A percentile compares a stretch with the other conserved stretches of the same genome.
Evolutionary conservation across 345 rosid species (phyloP).

Genomic region (Murraya paniculata): DNA sequence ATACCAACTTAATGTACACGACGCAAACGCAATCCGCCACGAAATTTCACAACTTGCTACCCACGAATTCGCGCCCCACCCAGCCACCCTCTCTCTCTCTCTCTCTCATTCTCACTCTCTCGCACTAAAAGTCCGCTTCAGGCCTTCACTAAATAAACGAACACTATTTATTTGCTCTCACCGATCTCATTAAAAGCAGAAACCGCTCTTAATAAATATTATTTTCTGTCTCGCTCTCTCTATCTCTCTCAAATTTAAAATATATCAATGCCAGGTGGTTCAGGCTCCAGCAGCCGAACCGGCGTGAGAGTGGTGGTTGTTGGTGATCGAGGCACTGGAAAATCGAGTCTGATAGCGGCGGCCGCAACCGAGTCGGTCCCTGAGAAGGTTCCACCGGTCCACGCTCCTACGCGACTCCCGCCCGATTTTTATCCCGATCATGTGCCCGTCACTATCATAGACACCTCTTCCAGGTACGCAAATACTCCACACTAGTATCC

Average conservation of each 20-base stretch:
- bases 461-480: constrained; percentile 67
- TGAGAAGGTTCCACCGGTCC: constrained; percentile 56
- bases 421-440: constrained; percentile 66
- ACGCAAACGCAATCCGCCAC: neutral
- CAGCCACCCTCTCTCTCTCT: too few relatives aligned
- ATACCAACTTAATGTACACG: neutral
- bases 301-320: constrained; percentile 64
- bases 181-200: constrained; percentile 7
- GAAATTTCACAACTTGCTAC: neutral
- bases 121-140: neutral
- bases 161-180: neutral
- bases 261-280: constrained; percentile 43
- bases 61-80: neutral
- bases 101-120: neutral
- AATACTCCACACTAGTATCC: neutral
- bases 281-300: constrained; percentile 44
- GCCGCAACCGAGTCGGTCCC: constrained; percentile 66
- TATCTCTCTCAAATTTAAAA: neutral
- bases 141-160: too few relatives aligned
- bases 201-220: neutral
- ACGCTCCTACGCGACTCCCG: constrained; percentile 72
- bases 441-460: constrained; percentile 76
- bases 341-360: constrained; percentile 72
- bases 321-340: constrained; percentile 77
- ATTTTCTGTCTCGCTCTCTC: neutral